A percentile compares a stretch with the other conserved stretches of the same genome.
These are phyloP conservation scores for Rhizophagus sp. DNA, from an alignment of 192 early-diverging fungal genomes.

Conservation along the genomic window DNA sequence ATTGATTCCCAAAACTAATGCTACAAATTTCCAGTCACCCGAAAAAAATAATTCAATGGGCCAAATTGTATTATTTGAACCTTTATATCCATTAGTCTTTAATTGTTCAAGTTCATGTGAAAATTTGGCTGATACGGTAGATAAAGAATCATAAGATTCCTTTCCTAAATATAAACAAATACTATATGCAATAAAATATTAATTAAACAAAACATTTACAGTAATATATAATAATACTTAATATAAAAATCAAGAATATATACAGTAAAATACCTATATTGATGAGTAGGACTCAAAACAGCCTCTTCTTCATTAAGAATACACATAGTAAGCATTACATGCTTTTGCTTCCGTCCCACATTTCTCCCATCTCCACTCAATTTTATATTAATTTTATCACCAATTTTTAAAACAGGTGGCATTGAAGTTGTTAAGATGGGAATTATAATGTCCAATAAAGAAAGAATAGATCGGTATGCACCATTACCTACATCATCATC, in stretches of 20 bases:
- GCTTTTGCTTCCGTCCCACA: neutral
- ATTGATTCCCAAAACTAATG: neutral
- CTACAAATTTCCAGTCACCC: neutral
- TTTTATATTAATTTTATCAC: neutral
- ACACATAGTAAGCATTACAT: neutral
- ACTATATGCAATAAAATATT: too few relatives aligned
- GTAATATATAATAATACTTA: neutral
- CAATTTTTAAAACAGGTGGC: neutral
- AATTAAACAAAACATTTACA: too few relatives aligned
- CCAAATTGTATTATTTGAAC: neutral
- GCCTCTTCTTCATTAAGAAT: neutral
- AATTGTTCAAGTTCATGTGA: neutral
- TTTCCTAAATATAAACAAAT: too few relatives aligned
- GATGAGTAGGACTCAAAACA: neutral
- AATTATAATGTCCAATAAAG: neutral
- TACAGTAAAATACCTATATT: neutral
- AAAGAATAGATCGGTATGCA: neutral
- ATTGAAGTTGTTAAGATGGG: neutral
- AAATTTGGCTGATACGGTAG: neutral
- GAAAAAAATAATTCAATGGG: neutral
- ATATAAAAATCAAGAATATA: neutral
- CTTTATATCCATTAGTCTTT: neutral
- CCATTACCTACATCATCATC: neutral
- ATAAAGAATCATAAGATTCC: neutral
- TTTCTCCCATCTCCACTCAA: constrained; percentile 1